These are phyloP conservation scores for Solanum ossicruentum DNA, from an alignment of 257 asterid species.

Conservation along the genomic window DNA sequence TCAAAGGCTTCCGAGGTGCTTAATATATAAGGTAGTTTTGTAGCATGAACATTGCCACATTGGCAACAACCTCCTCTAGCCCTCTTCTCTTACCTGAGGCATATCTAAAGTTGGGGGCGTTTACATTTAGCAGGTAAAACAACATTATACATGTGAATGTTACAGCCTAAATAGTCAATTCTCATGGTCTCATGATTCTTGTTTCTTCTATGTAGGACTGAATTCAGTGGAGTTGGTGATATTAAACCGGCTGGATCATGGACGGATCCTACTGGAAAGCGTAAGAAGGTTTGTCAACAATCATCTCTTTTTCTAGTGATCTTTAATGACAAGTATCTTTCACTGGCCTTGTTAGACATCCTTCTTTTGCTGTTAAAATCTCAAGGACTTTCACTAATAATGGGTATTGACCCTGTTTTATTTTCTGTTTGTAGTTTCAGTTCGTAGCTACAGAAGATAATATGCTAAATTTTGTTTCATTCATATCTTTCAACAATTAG, in stretches of 20 bases:
- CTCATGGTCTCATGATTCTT: constrained; percentile 21
- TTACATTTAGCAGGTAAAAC: background rate
- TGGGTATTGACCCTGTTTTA: background rate
- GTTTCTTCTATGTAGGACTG: constrained; percentile 29
- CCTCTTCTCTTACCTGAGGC: background rate
- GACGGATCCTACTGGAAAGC: constrained; percentile 41
- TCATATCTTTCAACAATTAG: background rate
- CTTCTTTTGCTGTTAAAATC: background rate
- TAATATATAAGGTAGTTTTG: background rate
- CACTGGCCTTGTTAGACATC: background rate
- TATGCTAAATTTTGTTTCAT: background rate
- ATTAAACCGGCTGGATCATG: constrained; percentile 26
- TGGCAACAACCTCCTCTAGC: background rate
- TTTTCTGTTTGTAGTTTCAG: background rate
- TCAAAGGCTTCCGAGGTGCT: background rate
- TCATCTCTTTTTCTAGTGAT: constrained; percentile 3
- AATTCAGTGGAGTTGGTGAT: constrained; percentile 21
- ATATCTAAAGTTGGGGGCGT: background rate
- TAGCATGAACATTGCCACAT: background rate
- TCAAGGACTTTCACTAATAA: background rate
- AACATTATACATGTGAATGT: background rate
- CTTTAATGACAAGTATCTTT: background rate
- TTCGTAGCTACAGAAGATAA: background rate
- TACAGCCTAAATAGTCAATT: background rate
- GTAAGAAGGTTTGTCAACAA: constrained; percentile 37